Evolutionary conservation across 2,329 filamentous ascomycete genomes (phyloP).

Genomic region (Curvularia sp.): DNA sequence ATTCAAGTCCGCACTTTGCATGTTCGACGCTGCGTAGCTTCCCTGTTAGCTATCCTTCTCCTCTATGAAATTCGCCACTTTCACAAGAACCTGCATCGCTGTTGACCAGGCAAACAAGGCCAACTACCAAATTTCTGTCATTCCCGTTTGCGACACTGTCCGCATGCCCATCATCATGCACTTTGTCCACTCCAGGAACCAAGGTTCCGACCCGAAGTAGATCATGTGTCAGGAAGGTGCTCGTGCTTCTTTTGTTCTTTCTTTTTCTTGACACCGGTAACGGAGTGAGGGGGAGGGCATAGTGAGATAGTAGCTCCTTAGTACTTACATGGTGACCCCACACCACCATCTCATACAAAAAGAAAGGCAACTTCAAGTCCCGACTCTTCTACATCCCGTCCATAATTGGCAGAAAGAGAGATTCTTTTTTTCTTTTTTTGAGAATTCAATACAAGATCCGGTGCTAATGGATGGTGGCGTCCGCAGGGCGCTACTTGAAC

Average conservation of each 20-base stretch:
- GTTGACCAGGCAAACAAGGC: background rate
- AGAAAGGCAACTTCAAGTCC: background rate
- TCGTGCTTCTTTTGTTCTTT: background rate
- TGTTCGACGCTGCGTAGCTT: background rate
- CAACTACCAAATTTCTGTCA: background rate
- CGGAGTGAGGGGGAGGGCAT: background rate
- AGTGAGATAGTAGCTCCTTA: background rate
- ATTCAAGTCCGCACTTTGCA: background rate
- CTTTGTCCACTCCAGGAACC: background rate
- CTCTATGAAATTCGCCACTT: background rate
- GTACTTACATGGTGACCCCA: background rate
- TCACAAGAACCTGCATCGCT: background rate
- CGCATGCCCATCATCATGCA: background rate
- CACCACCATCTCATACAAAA: background rate
- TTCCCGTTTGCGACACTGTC: background rate
- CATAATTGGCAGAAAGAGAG: background rate
- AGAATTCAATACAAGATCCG: constrained; percentile 5
- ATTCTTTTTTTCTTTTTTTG: background rate
- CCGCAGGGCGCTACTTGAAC: background rate
- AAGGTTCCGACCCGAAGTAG: background rate
- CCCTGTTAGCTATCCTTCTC: background rate
- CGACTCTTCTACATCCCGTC: no score
- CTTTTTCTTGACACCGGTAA: background rate
- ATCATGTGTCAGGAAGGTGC: background rate
- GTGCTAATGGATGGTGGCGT: background rate